Evolutionary conservation across 192 early-diverging fungal genomes (phyloP).

Genomic region (Backusella westeae): DNA sequence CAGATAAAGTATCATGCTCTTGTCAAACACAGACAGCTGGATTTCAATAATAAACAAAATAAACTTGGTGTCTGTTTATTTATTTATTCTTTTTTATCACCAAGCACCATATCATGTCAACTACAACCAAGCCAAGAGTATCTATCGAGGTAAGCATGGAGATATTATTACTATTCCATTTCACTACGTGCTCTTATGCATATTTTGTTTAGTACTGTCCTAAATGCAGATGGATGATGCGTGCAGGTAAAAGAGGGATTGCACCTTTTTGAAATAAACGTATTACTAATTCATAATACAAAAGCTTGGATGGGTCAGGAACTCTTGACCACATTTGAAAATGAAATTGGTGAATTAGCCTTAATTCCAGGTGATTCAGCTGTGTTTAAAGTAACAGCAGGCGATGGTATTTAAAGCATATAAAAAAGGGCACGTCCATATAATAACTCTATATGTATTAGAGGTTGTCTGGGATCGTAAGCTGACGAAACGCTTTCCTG

Average conservation of each 20-base stretch:
- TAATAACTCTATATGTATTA: slow-evolving; percentile 9
- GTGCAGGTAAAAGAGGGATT: slow-evolving; percentile 33
- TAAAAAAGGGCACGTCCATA: neutral
- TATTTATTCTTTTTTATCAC: neutral
- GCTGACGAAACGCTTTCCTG: slow-evolving; percentile 63
- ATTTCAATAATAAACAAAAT: no score
- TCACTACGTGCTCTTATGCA: neutral
- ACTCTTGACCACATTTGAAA: slow-evolving; percentile 63
- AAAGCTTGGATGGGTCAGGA: slow-evolving; percentile 71
- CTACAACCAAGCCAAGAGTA: slow-evolving; percentile 21
- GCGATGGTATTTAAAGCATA: slow-evolving; percentile 42
- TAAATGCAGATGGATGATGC: slow-evolving; percentile 53
- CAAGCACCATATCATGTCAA: slow-evolving; percentile 1
- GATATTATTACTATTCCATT: neutral
- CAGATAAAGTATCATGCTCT: no score
- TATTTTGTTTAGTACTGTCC: slow-evolving; percentile 48
- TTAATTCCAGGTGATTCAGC: slow-evolving; percentile 57
- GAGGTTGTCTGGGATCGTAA: slow-evolving; percentile 65
- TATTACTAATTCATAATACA: neutral
- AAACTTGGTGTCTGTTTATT: neutral
- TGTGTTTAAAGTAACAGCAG: slow-evolving; percentile 47
- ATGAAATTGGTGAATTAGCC: slow-evolving; percentile 62
- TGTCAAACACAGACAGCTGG: no score
- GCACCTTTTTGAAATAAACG: neutral
- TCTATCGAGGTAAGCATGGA: slow-evolving; percentile 29